Base-by-base conservation (phyloP, 1,284 basidiomycete species). In the Leccinum ponderosum region DNA sequence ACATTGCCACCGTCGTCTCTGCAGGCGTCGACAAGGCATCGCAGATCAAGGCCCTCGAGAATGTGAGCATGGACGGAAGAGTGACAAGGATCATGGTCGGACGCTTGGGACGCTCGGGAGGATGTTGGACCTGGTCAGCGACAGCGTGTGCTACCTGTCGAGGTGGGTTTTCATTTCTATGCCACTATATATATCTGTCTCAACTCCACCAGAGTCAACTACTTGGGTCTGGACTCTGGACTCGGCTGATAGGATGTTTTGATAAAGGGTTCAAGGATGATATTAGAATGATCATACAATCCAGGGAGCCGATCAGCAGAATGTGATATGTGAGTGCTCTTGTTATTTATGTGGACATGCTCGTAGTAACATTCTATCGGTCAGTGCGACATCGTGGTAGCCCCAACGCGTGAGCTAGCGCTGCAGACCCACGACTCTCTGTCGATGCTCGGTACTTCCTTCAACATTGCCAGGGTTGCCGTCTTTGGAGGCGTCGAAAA, bases 371-470 rank as follows among this genome's bases (percentile, higher is more conserved):
- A 17, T 22, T 53, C 35, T 60, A 52, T 14, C 66, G 94, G 92
- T 98, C 80, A 97, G 95, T 60, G 97, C 97, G 6, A 99, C 97
- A 3, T 99, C 17, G 91, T 98, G 50, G 81, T 98, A 12, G 94
- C 95, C 1, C 96, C 96, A 0, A 98, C 96, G 0, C 89, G 96
- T 58, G 96, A 98, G 77, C 84, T 98, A 20, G 96, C 96, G 0
- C 87, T 97, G 62, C 96, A 98, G 77, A 97, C 94, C 4, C 93
- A 97, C 70, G 91, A 94, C 55, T 93, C 93, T 3, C 81, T 99
- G 52, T 83, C 83, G 7, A 82, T 82, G 22, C 82, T 98, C 6
- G 93, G 94, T n/a, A 84, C 85, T 66, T 84, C 87, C 1, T 87
- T 93, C 65, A 87, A 61, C 47, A 62, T 73, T 29, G 58, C 62